Conservation (phyloP, 352 stramenopile species). For the Phytophthora sp. region DNA sequence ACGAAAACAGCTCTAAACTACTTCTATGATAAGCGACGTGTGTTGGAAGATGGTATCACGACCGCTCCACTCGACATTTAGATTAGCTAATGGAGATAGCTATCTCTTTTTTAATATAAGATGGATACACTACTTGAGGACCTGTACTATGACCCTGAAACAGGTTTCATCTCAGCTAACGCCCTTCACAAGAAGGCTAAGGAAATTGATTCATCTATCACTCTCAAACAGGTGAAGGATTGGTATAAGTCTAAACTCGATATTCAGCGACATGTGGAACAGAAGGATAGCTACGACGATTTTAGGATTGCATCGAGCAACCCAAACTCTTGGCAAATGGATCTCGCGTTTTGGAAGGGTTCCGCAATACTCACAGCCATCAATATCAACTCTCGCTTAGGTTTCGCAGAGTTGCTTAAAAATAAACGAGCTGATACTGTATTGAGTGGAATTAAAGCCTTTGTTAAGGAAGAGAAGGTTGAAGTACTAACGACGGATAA, state of each 20-base stretch:
- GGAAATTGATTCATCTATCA: neutral
- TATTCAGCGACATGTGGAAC: neutral
- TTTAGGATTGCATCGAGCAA: neutral
- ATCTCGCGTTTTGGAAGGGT: neutral
- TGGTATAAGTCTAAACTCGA: neutral
- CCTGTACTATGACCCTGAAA: neutral
- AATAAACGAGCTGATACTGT: neutral
- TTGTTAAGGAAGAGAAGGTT: neutral
- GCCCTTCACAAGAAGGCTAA: neutral
- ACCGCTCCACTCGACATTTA: neutral
- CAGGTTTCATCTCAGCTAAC: neutral
- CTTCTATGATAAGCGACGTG: constrained; percentile 2
- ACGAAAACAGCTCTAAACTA: constrained; percentile 26
- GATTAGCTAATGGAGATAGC: neutral
- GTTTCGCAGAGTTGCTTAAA: neutral
- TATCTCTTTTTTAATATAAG: neutral
- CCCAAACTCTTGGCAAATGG: neutral
- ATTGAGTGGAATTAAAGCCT: neutral
- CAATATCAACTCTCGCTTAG: neutral
- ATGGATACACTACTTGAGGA: neutral
- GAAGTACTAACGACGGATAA: neutral
- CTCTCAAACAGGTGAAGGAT: neutral
- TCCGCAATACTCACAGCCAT: neutral
- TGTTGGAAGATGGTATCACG: neutral
- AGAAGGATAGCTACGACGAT: neutral